These are phyloP conservation scores for Phenoliferia sp. DNA, from an alignment of 1,284 basidiomycete genomes.

Conservation along the genomic window DNA sequence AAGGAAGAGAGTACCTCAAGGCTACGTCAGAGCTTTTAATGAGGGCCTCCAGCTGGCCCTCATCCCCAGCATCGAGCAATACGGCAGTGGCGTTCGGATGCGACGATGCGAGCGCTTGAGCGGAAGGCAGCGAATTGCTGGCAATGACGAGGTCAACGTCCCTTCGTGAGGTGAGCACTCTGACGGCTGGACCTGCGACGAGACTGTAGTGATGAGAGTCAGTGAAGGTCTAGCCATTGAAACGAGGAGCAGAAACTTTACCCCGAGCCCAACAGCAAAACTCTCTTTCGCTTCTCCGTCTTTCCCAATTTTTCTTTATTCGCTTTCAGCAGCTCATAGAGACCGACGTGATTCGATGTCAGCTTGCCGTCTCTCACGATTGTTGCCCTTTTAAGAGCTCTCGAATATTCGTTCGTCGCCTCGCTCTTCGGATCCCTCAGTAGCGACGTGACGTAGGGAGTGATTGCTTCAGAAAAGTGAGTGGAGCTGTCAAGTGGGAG, in stretches of 20 bases:
- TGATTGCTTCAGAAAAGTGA: constrained; percentile 63
- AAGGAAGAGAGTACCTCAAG: constrained; percentile 53
- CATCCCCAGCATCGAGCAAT: constrained; percentile 60
- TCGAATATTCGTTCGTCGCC: constrained; percentile 39
- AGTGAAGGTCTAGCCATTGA: constrained; percentile 54
- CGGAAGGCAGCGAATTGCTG: constrained; percentile 64
- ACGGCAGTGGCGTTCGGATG: constrained; percentile 58
- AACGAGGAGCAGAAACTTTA: constrained; percentile 75
- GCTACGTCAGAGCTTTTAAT: constrained; percentile 60
- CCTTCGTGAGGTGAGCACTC: constrained; percentile 38
- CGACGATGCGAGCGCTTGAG: constrained; percentile 52
- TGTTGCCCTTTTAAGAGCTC: constrained; percentile 61
- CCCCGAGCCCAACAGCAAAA: constrained; percentile 81
- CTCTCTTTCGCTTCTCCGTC: constrained; percentile 54
- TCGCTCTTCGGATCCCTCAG: constrained; percentile 46
- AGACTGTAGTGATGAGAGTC: constrained; percentile 39
- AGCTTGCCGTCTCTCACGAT: constrained; percentile 62
- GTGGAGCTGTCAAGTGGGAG: constrained; percentile 72
- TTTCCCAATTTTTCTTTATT: constrained; percentile 37
- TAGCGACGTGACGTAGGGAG: constrained; percentile 63
- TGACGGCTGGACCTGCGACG: constrained; percentile 34
- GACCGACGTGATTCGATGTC: constrained; percentile 54
- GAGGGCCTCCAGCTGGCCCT: constrained; percentile 51
- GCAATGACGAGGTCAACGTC: constrained; percentile 69
- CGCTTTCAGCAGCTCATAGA: constrained; percentile 53